These are phyloP conservation scores for Trapa bicornis DNA, from an alignment of 345 rosid genomes.

Conservation along the genomic window DNA sequence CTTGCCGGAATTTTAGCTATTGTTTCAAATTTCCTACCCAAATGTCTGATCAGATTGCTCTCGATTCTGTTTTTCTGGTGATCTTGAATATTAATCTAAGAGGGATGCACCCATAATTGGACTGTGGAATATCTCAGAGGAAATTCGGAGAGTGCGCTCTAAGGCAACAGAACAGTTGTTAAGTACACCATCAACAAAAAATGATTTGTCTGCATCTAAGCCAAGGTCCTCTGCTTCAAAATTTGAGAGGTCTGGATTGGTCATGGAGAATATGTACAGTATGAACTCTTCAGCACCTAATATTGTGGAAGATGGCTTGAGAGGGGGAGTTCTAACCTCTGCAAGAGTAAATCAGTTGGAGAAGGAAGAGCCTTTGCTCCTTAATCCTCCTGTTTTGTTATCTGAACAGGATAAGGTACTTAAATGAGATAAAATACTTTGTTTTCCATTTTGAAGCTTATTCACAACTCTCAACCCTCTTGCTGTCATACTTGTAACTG, in stretches of 20 bases:
- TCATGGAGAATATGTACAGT: slow-evolving; percentile 25
- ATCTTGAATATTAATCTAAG: slow-evolving; percentile 30
- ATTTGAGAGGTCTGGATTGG: slow-evolving; percentile 32
- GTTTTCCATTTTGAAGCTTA: not conserved
- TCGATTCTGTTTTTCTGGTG: not conserved
- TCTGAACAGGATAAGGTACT: slow-evolving; percentile 28
- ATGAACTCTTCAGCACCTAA: slow-evolving; percentile 13
- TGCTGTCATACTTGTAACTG: not conserved
- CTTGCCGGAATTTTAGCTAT: not conserved
- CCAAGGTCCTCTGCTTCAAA: slow-evolving; percentile 33
- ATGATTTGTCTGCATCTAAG: slow-evolving; percentile 39
- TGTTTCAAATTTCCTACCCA: not conserved
- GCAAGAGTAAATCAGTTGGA: slow-evolving; percentile 11
- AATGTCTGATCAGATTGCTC: not conserved
- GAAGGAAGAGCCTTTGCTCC: slow-evolving; percentile 6
- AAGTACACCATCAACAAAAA: slow-evolving; percentile 31
- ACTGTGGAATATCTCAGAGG: slow-evolving; percentile 80
- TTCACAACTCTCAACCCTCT: not conserved
- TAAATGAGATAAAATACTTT: not conserved
- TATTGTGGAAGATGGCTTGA: slow-evolving; percentile 16
- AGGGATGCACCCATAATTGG: slow-evolving; percentile 36
- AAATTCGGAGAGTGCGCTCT: slow-evolving; percentile 75
- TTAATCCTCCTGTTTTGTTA: slow-evolving; percentile 14
- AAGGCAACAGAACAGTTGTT: slow-evolving; percentile 83
- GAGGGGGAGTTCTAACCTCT: slow-evolving; percentile 14